Evolutionary conservation across 2,329 filamentous ascomycete genomes (phyloP), one percentile per base, ranked within the genome.

Genomic region (Diaporthe velutina): DNA sequence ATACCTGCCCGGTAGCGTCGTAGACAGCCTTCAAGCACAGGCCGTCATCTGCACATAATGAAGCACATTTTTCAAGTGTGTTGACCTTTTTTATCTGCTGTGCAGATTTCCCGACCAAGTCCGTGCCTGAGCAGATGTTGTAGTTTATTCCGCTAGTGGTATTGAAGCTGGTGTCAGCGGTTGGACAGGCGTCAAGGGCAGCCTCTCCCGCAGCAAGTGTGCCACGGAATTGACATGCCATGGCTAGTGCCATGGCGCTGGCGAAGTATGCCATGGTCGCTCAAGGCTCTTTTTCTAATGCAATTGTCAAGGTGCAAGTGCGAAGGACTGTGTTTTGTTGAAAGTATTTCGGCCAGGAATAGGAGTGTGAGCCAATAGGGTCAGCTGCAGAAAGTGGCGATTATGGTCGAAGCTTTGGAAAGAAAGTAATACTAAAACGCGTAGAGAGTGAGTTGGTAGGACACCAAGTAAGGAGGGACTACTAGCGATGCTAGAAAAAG

Each of bases 1-100:
- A 75, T 0, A 60, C 25, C n/a, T 60, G 35, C 2, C 30, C 25
- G 8, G 15, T 28, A 12, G 28, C 52, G 68, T 72, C 60, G 22
- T 72, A 75, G 8, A 68, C 70, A 25, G 73, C 73, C 40, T 75
- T 72, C 38, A 58, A 25, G 50, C 73, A 72, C 6, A 17, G 5
- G 13, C 55, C 25, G 13, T 45, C 28, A 6, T 66, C 40, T 40
- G 54, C 35, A 57, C 73, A 75, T 40, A 64, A 19, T 28, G 61
- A 61, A 42, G 73, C 73, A 33, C 73, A 75, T 6, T 35, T 13
- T 17, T 66, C 61, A 10, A 66, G 28, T 5, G 61, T 66, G 28
- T 66, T n/a, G 9, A 33, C 4, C 5, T 50, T 33, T 17, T 35
- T 25, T 1, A 66, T 50, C 2, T 50, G 28, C 17, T 33, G 42